Evolutionary conservation across 2,329 filamentous ascomycete species (phyloP).

Genomic region (Fusarium sp.): DNA sequence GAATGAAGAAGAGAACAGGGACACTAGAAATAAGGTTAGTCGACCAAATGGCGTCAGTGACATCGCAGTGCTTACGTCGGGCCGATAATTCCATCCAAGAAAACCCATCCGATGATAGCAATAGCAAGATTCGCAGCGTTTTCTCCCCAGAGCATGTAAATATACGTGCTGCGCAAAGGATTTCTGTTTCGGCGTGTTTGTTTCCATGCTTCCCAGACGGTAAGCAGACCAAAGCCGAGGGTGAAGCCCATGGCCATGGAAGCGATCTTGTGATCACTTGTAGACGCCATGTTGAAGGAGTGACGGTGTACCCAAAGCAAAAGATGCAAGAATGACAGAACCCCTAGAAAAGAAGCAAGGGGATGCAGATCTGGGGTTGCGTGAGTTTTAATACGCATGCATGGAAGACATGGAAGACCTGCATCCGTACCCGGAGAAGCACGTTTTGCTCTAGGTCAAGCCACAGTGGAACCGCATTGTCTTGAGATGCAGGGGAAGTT

Average conservation of each 20-base stretch:
- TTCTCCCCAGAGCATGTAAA: slow-evolving; percentile 60
- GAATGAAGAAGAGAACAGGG: slow-evolving; percentile 50
- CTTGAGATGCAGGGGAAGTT: not conserved
- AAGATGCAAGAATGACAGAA: not conserved
- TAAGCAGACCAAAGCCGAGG: slow-evolving; percentile 55
- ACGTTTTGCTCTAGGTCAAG: not conserved
- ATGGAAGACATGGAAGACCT: too few relatives aligned
- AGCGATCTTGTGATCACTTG: slow-evolving; percentile 45
- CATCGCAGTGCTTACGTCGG: slow-evolving; percentile 40
- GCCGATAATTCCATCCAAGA: slow-evolving; percentile 50
- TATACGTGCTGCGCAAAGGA: slow-evolving; percentile 52
- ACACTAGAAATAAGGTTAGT: slow-evolving; percentile 32
- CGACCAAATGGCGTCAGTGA: not conserved
- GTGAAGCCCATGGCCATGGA: slow-evolving; percentile 49
- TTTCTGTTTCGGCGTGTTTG: slow-evolving; percentile 54
- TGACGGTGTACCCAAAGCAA: not conserved
- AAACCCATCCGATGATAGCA: slow-evolving; percentile 54
- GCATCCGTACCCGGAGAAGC: too few relatives aligned
- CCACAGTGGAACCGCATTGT: not conserved
- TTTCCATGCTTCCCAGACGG: slow-evolving; percentile 54
- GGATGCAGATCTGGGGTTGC: not conserved
- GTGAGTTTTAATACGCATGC: not conserved
- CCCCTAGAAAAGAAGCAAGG: not conserved
- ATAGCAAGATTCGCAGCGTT: slow-evolving; percentile 54
- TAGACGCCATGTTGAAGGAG: slow-evolving; percentile 15